phyloP scores from a whole-genome alignment of 192 early-diverging fungal genomes.

The Coemansia sp. region DNA sequence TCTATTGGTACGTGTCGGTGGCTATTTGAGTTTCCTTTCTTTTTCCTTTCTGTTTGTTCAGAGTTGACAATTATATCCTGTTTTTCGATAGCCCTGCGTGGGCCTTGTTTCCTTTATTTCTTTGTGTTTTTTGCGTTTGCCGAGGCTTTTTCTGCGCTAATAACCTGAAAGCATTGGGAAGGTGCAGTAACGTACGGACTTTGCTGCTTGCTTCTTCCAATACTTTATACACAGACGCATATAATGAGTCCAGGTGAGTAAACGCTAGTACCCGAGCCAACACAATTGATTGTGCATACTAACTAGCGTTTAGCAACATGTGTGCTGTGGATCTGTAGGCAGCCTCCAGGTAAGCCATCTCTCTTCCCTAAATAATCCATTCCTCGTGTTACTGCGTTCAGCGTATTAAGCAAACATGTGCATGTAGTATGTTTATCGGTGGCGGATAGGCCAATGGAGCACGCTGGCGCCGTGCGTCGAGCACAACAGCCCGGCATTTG shows the following conservation, averaged over 20 bases:
- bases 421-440: conserved; percentile 52
- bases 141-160: too few relatives aligned
- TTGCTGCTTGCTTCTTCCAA: neutral
- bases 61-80: neutral
- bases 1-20: neutral
- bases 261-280: neutral
- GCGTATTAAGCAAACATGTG: neutral
- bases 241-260: neutral
- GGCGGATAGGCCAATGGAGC: conserved; percentile 54
- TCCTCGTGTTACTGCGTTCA: neutral
- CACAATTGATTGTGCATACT: neutral
- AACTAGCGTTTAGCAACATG: neutral
- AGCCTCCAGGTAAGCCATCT: conserved; percentile 36
- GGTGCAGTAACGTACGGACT: too few relatives aligned
- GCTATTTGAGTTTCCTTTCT: conserved; percentile 1
- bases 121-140: neutral
- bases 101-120: neutral
- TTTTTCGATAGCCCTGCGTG: neutral
- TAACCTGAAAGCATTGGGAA: too few relatives aligned
- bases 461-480: conserved; percentile 47
- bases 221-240: neutral
- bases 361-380: neutral
- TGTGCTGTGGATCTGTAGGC: conserved; percentile 8
- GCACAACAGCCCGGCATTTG: conserved; percentile 52
- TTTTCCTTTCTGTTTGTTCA: conserved; percentile 6